Conservation (phyloP, 2,329 filamentous ascomycete species). For the Aspergillus aculeatinus region DNA sequence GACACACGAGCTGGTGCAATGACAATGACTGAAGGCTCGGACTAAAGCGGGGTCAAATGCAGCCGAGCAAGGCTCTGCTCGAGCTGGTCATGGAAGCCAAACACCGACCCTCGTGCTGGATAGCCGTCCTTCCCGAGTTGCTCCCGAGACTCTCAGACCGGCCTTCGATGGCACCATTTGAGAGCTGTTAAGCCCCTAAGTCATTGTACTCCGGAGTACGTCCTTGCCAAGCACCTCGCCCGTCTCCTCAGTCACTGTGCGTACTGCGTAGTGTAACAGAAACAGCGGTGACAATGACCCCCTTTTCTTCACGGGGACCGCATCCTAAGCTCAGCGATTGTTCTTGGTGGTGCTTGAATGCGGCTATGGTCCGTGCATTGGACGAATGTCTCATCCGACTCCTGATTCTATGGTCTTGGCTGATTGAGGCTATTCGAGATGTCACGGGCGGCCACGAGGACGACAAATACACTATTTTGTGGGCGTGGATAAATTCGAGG, state of each 20-base stretch:
- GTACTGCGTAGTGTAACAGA: neutral
- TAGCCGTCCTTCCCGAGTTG: neutral
- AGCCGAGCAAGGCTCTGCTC: neutral
- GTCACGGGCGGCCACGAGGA: neutral
- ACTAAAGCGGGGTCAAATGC: neutral
- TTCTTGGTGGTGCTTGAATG: neutral
- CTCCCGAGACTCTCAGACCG: neutral
- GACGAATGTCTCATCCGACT: neutral
- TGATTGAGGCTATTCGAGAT: neutral
- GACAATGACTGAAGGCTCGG: neutral
- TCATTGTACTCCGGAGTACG: neutral
- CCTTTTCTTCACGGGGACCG: neutral
- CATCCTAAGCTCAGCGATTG: neutral
- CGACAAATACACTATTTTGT: neutral
- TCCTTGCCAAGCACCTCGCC: neutral
- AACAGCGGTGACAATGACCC: neutral
- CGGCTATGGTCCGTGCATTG: neutral
- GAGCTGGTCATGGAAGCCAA: neutral
- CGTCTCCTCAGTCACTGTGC: neutral
- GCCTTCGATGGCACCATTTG: neutral
- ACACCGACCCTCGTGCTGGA: neutral
- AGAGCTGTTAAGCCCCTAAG: neutral
- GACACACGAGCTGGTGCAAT: neutral
- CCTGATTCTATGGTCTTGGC: neutral
- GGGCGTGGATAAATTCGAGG: neutral